Base-by-base conservation (phyloP, 805 yeast genomes). In the Huiozyma naganishii region DNA sequence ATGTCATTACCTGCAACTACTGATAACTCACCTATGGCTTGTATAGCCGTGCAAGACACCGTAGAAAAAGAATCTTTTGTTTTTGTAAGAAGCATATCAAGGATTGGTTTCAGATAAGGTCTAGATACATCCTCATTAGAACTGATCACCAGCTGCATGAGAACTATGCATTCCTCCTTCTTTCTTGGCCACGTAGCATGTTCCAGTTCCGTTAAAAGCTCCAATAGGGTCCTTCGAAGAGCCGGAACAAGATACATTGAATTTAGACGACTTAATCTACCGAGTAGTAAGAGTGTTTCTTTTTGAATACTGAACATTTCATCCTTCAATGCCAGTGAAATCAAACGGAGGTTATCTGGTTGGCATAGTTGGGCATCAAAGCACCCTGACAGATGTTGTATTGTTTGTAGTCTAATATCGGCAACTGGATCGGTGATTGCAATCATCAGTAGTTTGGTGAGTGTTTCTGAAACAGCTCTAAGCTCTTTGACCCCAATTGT, bases 191-290 rank as follows among this genome's bases (percentile, higher is more conserved):
- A 75, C 8, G 82, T 79, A 1, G 95, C 83, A 59, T 80, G 88
- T 54, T 88, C 95, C 41, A 92, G 67, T 47, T 85, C 84, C 0
- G 96, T 87, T 39, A 94, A 62, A 10, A 89, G 69, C 59, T 90
- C 97, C 37, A 92, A 77, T 48, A 94, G 65, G 0, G 90, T 78
- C 58, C 87, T 90, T 52, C 97, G 73, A 43, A 92, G 69, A 0
- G 95, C 85, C 0, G 99, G 98, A 34, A 90, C 88, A 49, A 92
- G 85, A 61, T 87, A 90, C 0, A 98, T 97, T 0, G 99, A 97
- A 54, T 92, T 92, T 36, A 87, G 81, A 1, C 77, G 65, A 0
- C 95, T 82, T 12, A 92, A 65, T 44, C 97, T 72, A 3, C 98
- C 97, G 46, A 92, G 76, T 8, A 89, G 73, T 41, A 72, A 72